Evolutionary conservation across 352 stramenopile genomes (phyloP).

Genomic region (Saprolegnia diclina): DNA sequence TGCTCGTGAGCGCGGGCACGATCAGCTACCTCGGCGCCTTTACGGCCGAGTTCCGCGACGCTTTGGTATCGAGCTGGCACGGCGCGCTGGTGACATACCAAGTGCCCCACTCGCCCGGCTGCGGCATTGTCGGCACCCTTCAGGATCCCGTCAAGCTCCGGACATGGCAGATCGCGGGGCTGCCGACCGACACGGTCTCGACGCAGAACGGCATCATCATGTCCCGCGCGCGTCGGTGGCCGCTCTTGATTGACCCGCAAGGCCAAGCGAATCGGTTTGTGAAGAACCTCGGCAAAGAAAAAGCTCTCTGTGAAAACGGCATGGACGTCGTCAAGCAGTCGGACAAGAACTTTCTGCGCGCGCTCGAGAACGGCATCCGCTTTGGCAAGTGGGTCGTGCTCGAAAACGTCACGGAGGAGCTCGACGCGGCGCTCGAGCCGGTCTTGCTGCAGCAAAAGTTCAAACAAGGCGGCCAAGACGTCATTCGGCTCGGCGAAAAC

Average conservation of each 20-base stretch:
- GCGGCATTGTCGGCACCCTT: constrained; percentile 78
- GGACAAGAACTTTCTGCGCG: constrained; percentile 82
- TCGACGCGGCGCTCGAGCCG: constrained; percentile 87
- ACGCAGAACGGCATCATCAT: constrained; percentile 94
- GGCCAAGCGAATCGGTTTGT: constrained; percentile 91
- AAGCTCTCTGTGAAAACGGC: constrained; percentile 78
- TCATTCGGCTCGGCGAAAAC: constrained; percentile 89
- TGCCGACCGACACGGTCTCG: constrained; percentile 85
- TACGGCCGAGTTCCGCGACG: constrained; percentile 78
- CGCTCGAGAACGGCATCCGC: constrained; percentile 84
- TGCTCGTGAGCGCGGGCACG: constrained; percentile 78
- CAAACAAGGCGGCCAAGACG: constrained; percentile 88
- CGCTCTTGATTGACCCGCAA: constrained; percentile 88
- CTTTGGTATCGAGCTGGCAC: constrained; percentile 60
- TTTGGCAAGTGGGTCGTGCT: constrained; percentile 90
- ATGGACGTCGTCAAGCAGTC: constrained; percentile 90
- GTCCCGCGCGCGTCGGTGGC: constrained; percentile 71
- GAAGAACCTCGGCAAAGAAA: constrained; percentile 83
- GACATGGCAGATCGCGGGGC: constrained; percentile 81
- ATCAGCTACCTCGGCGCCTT: constrained; percentile 87
- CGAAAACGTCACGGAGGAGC: constrained; percentile 85
- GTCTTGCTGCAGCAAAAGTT: constrained; percentile 89
- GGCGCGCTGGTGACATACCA: constrained; percentile 48
- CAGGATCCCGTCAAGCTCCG: constrained; percentile 85
- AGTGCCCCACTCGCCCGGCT: constrained; percentile 76